phyloP scores from a whole-genome alignment of 2,329 filamentous ascomycete species.

The Fusarium sp. region DNA sequence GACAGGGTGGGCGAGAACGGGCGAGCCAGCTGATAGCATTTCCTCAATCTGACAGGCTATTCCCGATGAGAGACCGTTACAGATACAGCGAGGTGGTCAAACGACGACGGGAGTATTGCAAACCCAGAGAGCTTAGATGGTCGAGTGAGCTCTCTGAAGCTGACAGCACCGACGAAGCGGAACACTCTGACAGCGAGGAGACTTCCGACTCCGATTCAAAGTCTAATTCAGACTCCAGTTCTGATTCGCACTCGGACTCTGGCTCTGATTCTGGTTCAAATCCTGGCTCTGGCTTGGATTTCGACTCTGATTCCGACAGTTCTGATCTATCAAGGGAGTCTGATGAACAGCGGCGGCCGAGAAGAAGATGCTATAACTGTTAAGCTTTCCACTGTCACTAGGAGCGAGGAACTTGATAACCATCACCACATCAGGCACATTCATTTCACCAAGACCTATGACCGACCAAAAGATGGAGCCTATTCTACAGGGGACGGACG shows the following conservation, averaged over 20 bases:
- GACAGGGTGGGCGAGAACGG: fast-evolving
- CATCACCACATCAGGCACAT: background rate
- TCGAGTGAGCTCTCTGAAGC: background rate
- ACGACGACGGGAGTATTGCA: background rate
- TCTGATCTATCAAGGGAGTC: no score
- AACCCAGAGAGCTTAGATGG: background rate
- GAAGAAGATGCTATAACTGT: background rate
- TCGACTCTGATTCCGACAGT: no score
- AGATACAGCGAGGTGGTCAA: background rate
- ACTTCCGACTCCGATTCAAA: no score
- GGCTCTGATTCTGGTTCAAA: no score
- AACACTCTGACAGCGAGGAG: no score
- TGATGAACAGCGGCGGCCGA: background rate
- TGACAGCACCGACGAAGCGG: background rate
- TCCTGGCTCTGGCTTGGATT: no score
- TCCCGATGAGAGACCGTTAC: fast-evolving
- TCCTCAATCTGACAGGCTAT: background rate
- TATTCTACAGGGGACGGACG: no score
- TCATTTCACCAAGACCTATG: background rate
- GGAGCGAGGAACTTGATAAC: background rate
- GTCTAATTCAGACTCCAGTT: no score
- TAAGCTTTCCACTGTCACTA: background rate
- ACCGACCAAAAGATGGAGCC: background rate
- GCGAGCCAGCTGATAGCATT: background rate
- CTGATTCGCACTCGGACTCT: no score